A percentile compares a stretch with the other conserved stretches of the same genome.
phyloP scores from a whole-genome alignment of 805 yeast species.

The Brettanomyces sp. region DNA sequence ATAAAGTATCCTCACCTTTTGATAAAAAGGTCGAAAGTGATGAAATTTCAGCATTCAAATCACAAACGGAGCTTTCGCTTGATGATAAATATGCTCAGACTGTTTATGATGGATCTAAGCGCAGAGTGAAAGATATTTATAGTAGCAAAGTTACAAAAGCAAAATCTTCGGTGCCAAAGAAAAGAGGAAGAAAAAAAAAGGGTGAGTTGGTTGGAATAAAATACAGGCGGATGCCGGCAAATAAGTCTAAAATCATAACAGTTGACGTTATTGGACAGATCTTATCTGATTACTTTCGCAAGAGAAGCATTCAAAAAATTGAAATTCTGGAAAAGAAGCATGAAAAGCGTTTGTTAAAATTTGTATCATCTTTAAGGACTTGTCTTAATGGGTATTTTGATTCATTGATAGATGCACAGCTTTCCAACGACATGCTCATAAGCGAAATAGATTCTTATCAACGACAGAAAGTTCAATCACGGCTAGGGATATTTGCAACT shows the following conservation, averaged over 20 bases:
- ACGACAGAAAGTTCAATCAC: conserved; percentile 19
- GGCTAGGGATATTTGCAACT: conserved; percentile 21
- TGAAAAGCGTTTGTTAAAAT: conserved; percentile 1
- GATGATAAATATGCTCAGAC: no score
- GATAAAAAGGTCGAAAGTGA: background rate
- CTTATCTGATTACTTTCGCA: conserved; percentile 20
- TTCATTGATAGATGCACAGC: conserved; percentile 25
- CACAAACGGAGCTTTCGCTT: no score
- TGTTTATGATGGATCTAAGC: no score
- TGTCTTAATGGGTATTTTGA: conserved; percentile 21
- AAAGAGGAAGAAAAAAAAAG: conserved; percentile 1
- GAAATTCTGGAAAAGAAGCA: background rate
- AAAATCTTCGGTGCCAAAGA: conserved; percentile 5
- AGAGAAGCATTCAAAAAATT: background rate
- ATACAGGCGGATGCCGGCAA: conserved; percentile 20
- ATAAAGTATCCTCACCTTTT: no score
- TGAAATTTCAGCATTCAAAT: background rate
- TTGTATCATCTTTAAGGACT: conserved; percentile 14
- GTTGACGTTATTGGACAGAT: conserved; percentile 26
- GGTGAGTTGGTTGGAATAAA: conserved; percentile 11
- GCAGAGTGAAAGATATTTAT: background rate
- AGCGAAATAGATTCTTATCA: conserved; percentile 22
- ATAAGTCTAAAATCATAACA: conserved; percentile 20
- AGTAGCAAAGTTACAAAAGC: background rate
- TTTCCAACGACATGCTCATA: conserved; percentile 25